These are phyloP conservation scores for Chenopodium quinoa DNA, from an alignment of 148 eudicot species.

Conservation along the genomic window DNA sequence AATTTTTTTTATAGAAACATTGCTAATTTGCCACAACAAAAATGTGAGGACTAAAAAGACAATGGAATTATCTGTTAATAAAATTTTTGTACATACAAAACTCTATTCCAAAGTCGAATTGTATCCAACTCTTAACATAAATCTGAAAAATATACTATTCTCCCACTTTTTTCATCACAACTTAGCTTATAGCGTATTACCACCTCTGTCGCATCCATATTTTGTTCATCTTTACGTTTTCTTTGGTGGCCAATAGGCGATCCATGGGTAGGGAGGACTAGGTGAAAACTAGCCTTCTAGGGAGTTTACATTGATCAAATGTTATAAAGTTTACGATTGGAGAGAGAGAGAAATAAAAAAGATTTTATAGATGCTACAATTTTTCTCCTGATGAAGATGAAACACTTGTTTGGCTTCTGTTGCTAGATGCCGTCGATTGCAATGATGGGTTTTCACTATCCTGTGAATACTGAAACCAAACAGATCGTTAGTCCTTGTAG, in stretches of 20 bases:
- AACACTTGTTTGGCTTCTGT: slow-evolving; percentile 10
- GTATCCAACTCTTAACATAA: neutral
- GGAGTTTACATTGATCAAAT: neutral
- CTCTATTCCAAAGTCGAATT: neutral
- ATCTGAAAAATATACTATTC: neutral
- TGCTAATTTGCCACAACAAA: too few relatives aligned
- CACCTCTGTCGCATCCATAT: neutral
- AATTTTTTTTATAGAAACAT: too few relatives aligned
- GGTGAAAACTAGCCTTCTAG: neutral
- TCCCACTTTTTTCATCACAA: neutral
- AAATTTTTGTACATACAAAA: neutral
- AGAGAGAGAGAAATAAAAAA: neutral
- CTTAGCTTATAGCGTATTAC: neutral
- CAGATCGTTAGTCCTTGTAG: neutral
- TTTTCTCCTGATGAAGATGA: slow-evolving; percentile 16
- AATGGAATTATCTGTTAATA: neutral
- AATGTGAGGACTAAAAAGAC: neutral
- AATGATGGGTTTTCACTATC: slow-evolving; percentile 27
- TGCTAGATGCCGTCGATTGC: slow-evolving; percentile 13
- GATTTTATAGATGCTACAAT: neutral
- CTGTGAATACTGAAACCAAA: slow-evolving; percentile 22
- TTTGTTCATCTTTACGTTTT: neutral
- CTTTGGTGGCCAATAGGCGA: neutral
- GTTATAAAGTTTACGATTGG: neutral
- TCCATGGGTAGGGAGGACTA: neutral